Evolutionary conservation across 2,329 filamentous ascomycete species (phyloP).

Genomic region (Leptographium flavum): DNA sequence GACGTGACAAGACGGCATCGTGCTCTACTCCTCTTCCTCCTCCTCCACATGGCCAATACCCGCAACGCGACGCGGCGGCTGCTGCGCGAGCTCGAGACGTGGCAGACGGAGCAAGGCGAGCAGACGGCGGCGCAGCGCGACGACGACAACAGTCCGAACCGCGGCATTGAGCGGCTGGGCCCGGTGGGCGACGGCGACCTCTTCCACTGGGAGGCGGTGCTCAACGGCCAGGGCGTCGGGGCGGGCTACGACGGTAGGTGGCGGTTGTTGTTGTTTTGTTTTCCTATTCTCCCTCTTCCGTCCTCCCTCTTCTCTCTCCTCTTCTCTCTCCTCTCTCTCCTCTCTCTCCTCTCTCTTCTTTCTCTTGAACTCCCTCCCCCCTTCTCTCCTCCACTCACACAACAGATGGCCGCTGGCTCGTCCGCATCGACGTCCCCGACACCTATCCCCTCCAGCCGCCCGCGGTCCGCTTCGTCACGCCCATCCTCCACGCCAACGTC

Average conservation of each 20-base stretch:
- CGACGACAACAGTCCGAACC: slow-evolving; percentile 8
- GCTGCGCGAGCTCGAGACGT: slow-evolving; percentile 41
- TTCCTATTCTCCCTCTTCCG: background rate
- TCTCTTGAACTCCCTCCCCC: background rate
- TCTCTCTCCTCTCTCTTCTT: too few species aligned
- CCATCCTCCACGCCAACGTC: slow-evolving; percentile 74
- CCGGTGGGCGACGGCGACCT: slow-evolving; percentile 34
- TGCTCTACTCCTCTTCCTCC: too few species aligned
- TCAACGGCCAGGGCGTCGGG: slow-evolving; percentile 42
- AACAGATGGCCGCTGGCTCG: slow-evolving; percentile 63
- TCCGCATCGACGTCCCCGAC: slow-evolving; percentile 60
- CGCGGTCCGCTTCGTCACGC: slow-evolving; percentile 65
- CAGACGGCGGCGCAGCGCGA: too few species aligned
- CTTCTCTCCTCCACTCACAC: background rate
- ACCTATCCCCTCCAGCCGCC: slow-evolving; percentile 72
- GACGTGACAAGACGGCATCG: background rate
- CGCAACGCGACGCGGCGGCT: slow-evolving; percentile 41
- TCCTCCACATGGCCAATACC: slow-evolving; percentile 19
- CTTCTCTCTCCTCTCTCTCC: background rate
- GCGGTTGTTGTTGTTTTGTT: background rate
- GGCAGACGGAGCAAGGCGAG: slow-evolving; percentile 34
- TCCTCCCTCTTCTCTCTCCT: background rate
- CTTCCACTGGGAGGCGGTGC: slow-evolving; percentile 43
- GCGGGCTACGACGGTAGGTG: slow-evolving; percentile 39
- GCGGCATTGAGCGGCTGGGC: slow-evolving; percentile 43